Base-by-base conservation (phyloP, 257 asterid genomes). In the Solanum corneliomulleri region DNA sequence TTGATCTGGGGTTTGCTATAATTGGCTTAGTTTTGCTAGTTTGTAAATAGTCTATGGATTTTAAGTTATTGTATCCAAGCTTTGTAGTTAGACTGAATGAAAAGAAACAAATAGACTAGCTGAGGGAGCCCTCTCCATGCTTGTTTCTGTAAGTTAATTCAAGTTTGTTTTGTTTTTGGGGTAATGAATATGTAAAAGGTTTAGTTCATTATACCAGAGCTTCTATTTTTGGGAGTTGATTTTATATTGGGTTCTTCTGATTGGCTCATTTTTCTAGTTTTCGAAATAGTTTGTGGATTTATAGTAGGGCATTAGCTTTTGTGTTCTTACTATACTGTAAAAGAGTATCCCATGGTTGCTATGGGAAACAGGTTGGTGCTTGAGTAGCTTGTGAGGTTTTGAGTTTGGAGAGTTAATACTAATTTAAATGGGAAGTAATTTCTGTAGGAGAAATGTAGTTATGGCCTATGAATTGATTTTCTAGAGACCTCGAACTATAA, bases 71-170 rank as follows among this genome's bases (percentile, higher is more conserved):
- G 11, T 52, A 18, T 52, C n/a, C 62, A 18, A 52, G 62, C 18
- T 52, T 2, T 74, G 18, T 74, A 37, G 42, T 74, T 72, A 10
- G 47, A 35, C 16, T 33, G 86, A 69, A 5, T 52, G 62, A 18
- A 52, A 18, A 52, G 18, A 14, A 52, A 20, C 42, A 31, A 56
- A n/a, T 93, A 97, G 98, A 89, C 94, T 89, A 94, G 94, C 88
- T 93, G 90, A 33, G 98, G 98, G 66, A 83, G 91, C 86, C 90
- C 93, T 13, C 89, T 96, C 37, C 97, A 94, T 37, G 91, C 96
- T 69, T 84, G 88, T 92, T 80, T 94, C 97, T 29, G 29, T 29
- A 29, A 29, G 29, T 29, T 29, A 29, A 29, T 29, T 49, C n/a
- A 31, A 33, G 9, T 81, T 81, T 20, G 2, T 45, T 45, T 45